Percentiles rank a stretch among this genome's conserved stretches.
Conservation (phyloP, 139 green algal genomes). For the Chlorella sp. region DNA sequence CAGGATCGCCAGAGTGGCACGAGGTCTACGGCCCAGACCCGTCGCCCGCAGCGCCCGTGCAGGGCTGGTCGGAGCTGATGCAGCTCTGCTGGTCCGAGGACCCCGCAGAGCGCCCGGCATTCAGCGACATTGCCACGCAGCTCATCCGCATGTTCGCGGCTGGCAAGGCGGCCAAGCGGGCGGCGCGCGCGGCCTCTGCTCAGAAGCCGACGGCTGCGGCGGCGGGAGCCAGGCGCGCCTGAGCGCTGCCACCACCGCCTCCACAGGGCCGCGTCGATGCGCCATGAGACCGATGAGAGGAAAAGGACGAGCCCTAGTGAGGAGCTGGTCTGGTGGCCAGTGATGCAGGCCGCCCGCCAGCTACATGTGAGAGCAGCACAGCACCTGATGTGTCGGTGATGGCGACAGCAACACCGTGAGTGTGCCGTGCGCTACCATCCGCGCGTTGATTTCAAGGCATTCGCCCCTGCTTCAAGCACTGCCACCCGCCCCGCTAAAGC, state of each 20-base stretch:
- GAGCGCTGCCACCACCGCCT: background rate
- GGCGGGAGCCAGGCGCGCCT: background rate
- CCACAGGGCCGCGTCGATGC: background rate
- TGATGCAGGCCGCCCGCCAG: background rate
- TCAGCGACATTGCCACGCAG: constrained; percentile 12
- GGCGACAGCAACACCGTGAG: too few species aligned
- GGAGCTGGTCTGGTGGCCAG: too few species aligned
- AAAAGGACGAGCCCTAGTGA: background rate
- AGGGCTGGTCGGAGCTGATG: constrained; percentile 29
- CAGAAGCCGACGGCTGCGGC: background rate
- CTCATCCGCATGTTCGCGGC: constrained; percentile 5
- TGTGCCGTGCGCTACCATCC: too few species aligned
- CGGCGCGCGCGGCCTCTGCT: constrained; percentile 9
- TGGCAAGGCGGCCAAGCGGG: constrained; percentile 7
- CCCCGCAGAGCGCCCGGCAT: constrained; percentile 34
- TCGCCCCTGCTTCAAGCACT: too few species aligned
- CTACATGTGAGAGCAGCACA: background rate
- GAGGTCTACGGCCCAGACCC: background rate
- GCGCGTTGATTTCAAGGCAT: too few species aligned
- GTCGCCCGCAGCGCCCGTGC: background rate
- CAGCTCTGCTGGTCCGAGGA: constrained; percentile 50
- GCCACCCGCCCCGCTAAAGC: too few species aligned
- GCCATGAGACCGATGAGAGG: background rate
- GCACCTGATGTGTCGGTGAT: too few species aligned
- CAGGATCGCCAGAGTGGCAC: constrained; percentile 1